A percentile compares a stretch with the other conserved stretches of the same genome.
Conservation (phyloP, 1,284 basidiomycete genomes). For the Serendipita sp. region DNA sequence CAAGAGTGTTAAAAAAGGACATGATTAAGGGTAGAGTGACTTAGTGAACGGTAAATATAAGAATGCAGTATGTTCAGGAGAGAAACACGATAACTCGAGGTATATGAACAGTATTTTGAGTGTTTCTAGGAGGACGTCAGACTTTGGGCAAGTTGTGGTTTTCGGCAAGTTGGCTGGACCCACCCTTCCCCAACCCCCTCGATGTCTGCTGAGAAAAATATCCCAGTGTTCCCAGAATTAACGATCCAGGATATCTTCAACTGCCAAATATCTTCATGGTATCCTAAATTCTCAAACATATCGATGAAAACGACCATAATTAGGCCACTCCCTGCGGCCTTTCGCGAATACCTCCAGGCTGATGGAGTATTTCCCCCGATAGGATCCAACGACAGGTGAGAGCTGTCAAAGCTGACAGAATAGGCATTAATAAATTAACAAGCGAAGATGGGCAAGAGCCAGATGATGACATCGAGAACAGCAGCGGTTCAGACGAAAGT, state of each 20-base stretch:
- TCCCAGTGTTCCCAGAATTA: constrained; percentile 35
- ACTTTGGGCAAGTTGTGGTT: too few species aligned
- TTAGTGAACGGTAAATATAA: not conserved
- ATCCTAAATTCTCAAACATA: constrained; percentile 52
- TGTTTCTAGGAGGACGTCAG: not conserved
- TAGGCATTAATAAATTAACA: constrained; percentile 28
- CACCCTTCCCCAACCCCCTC: not conserved
- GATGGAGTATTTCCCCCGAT: constrained; percentile 74
- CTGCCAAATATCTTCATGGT: constrained; percentile 84
- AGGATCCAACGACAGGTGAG: constrained; percentile 63
- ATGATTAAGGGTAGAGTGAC: constrained; percentile 22
- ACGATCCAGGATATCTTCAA: constrained; percentile 43
- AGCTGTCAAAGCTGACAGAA: constrained; percentile 15
- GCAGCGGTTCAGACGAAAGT: constrained; percentile 10
- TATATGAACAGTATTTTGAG: not conserved
- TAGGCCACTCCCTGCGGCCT: constrained; percentile 49
- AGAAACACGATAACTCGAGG: not conserved
- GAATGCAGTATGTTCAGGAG: not conserved
- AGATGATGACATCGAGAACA: constrained; percentile 8
- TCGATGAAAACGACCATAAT: constrained; percentile 73
- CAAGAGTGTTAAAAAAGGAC: constrained; percentile 68
- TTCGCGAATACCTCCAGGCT: constrained; percentile 59
- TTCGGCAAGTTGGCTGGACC: too few species aligned
- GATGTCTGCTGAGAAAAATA: not conserved
- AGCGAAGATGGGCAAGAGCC: constrained; percentile 27